Evolutionary conservation across 106 monocot genomes (phyloP).

Genomic region (Iris macrosiphon): DNA sequence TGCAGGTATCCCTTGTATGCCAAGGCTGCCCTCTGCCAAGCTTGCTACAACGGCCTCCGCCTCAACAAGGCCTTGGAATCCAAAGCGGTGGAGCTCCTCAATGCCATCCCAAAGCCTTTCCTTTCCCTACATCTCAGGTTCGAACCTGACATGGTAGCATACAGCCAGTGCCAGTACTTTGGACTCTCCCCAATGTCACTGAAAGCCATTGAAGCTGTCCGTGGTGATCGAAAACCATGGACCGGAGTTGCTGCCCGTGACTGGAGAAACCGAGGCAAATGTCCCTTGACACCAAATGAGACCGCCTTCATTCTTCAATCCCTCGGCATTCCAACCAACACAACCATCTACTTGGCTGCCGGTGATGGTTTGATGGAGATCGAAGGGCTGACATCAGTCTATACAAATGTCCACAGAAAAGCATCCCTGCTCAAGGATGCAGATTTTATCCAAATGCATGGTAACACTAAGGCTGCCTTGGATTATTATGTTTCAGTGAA

Average conservation of each 20-base stretch:
- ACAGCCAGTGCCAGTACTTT: conserved; percentile 67
- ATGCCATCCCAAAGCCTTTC: conserved; percentile 85
- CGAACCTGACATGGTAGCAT: conserved; percentile 97
- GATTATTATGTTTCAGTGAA: conserved; percentile 85
- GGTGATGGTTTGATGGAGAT: conserved; percentile 88
- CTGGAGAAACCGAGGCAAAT: conserved; percentile 89
- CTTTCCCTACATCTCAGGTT: conserved; percentile 85
- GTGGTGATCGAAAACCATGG: conserved; percentile 52
- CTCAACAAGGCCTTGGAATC: conserved; percentile 55
- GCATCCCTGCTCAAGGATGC: conserved; percentile 37
- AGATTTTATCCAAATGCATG: conserved; percentile 65
- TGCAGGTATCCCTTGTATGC: conserved; percentile 68
- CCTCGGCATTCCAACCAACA: conserved; percentile 57
- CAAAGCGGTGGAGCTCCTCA: conserved; percentile 53
- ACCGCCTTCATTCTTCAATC: conserved; percentile 81
- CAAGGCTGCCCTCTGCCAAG: conserved; percentile 76
- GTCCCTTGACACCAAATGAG: conserved; percentile 83
- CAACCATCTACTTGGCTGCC: conserved; percentile 76
- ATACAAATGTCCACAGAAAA: conserved; percentile 73
- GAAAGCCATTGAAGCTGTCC: conserved; percentile 47
- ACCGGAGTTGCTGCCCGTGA: conserved; percentile 52
- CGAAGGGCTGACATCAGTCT: conserved; percentile 72
- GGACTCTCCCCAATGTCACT: conserved; percentile 44
- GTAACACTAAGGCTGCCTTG: conserved; percentile 88
- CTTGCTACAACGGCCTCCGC: conserved; percentile 73